Base-by-base conservation (phyloP, 306 rosid genomes). In the Vigna reflexopilosa region DNA sequence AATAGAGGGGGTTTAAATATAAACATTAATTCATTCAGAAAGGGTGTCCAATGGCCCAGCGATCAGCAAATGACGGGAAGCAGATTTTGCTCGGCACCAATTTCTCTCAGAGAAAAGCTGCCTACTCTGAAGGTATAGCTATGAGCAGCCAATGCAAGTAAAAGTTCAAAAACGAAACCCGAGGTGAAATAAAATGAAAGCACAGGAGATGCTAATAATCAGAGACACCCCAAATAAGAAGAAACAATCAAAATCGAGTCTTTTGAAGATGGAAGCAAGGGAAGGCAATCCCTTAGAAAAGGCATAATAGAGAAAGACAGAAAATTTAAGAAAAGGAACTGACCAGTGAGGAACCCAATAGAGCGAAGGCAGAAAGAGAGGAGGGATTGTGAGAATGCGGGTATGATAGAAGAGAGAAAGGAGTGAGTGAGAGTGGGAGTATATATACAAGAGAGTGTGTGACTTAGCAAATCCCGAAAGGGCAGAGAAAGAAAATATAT, bases 391-490 rank as follows among this genome's bases (percentile, higher is more conserved):
- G 47, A 45, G 50, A 45, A 44, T 44, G 49, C 14, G 50, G 50
- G 50, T 45, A 12, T 45, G 50, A 45, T 3, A 45, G 50, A 45
- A 45, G 50, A 12, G 6, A 45, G 5, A 45, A 11, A 45, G 50
- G 15, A 45, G 50, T 45, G 76, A 61, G 47, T 12, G 48, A 8
- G 40, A 48, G 71, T 77, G 78, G 20, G 67, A 77, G 78, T 48
- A 48, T 51, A n/a, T 5, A 65, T 55, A 79, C 10, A 64, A 34
- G 64, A 42, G 73, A 44, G 65, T 50, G 62, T 32, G 81, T 42
- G 88, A 85, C 42, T 73, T 42, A 10, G 82, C 81, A 67, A 56
- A 70, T 69, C 49, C 63, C 38, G 77, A 77, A 86, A 67, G 64
- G 61, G 54, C n/a, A 36, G 51, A 34, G 24, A 15, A 10, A 58